Conservation (phyloP, 306 rosid species). For the Vachellia pachyceras region DNA sequence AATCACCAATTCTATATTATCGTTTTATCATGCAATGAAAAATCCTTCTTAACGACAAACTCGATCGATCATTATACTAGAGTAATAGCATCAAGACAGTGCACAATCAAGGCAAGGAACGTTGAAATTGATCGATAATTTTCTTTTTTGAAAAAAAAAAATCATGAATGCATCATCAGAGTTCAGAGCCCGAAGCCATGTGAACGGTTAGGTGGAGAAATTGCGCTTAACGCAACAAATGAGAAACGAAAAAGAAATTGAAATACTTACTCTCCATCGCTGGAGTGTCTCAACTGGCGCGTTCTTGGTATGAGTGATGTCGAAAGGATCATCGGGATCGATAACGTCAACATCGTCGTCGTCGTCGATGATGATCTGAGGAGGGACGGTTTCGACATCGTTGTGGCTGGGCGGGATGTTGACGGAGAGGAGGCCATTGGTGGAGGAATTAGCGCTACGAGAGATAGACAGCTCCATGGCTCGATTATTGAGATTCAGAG, state of each 20-base stretch:
- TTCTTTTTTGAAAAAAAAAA: background rate
- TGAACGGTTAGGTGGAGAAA: background rate
- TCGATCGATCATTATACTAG: background rate
- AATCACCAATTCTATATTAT: background rate
- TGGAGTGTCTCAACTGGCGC: background rate
- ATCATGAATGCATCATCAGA: background rate
- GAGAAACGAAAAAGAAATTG: background rate
- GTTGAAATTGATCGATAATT: background rate
- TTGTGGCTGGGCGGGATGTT: background rate
- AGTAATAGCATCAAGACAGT: too few species aligned
- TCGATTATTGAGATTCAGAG: background rate
- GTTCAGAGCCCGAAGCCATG: background rate
- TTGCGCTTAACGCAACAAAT: background rate
- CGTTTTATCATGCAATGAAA: background rate
- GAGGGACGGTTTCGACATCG: background rate
- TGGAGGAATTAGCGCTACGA: slow-evolving; percentile 16
- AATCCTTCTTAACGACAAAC: background rate
- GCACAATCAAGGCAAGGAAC: background rate
- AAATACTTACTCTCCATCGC: slow-evolving; percentile 25
- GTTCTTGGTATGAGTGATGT: slow-evolving; percentile 10
- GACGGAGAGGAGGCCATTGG: slow-evolving; percentile 18
- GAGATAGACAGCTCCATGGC: slow-evolving; percentile 5
- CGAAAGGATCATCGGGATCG: slow-evolving; percentile 16
- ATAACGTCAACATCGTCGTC: background rate
- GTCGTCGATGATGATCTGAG: background rate